Percentiles rank a stretch among this genome's conserved stretches.
Evolutionary conservation across 2,329 filamentous ascomycete species (phyloP).

Genomic region (Arthrobotrys sinensis): DNA sequence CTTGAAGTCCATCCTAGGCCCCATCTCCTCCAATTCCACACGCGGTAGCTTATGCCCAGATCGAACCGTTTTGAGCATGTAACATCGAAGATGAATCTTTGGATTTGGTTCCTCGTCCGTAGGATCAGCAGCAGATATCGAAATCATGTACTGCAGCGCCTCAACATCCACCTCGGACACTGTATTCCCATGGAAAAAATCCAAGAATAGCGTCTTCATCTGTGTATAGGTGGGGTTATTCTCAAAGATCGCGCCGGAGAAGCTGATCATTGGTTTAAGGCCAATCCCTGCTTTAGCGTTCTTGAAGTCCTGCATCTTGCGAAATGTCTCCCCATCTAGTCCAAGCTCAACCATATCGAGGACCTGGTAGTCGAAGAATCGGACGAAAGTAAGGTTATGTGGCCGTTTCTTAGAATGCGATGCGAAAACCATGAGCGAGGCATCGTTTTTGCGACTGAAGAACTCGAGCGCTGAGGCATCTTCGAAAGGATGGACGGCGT

Average conservation of each 20-base stretch:
- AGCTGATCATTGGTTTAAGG: slow-evolving; percentile 90
- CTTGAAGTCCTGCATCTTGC: slow-evolving; percentile 81
- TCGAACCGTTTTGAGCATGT: slow-evolving; percentile 87
- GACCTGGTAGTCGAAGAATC: slow-evolving; percentile 87
- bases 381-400: slow-evolving; percentile 85
- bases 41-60: slow-evolving; percentile 88
- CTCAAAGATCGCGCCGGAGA: slow-evolving; percentile 87
- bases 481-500: slow-evolving; percentile 94
- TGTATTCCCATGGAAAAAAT: slow-evolving; percentile 90
- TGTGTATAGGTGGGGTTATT: slow-evolving; percentile 84
- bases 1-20: slow-evolving; percentile 91
- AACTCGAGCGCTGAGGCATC: slow-evolving; percentile 90
- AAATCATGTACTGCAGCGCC: slow-evolving; percentile 91
- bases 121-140: slow-evolving; percentile 81
- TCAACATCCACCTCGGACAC: slow-evolving; percentile 91
- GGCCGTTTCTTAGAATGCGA: slow-evolving; percentile 95
- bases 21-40: slow-evolving; percentile 95
- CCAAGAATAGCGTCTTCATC: slow-evolving; percentile 87
- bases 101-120: slow-evolving; percentile 68
- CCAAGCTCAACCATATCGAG: slow-evolving; percentile 95
- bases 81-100: slow-evolving; percentile 73
- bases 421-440: slow-evolving; percentile 86
- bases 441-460: slow-evolving; percentile 96
- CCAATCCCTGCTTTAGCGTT: slow-evolving; percentile 82
- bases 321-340: slow-evolving; percentile 81